A percentile compares a stretch with the other conserved stretches of the same genome.
Evolutionary conservation across 73 alveolate genomes (phyloP).

Genomic region (Halteria grandinella): DNA sequence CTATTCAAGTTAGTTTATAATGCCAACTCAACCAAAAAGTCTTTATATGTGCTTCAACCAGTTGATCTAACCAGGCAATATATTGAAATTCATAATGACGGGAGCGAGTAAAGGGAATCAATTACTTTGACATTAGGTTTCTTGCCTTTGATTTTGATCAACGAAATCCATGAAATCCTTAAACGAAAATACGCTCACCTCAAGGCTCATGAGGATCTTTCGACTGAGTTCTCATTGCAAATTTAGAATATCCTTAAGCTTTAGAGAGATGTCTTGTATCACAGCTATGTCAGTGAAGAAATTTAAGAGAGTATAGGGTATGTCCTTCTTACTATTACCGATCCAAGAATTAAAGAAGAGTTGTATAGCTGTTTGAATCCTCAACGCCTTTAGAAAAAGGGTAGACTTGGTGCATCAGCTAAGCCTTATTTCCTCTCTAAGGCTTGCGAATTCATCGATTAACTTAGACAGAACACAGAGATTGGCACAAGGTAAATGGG

Average conservation of each 20-base stretch:
- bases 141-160: not conserved
- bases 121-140: not conserved
- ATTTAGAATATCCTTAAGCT: not conserved
- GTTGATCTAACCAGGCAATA: not conserved
- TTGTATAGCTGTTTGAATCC: not conserved
- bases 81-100: not conserved
- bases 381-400: no score
- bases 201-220: not conserved
- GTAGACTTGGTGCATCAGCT: no score
- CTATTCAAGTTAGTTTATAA: no score
- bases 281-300: not conserved
- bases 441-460: no score
- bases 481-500: no score
- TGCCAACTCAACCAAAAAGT: no score
- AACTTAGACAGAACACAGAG: no score
- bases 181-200: not conserved
- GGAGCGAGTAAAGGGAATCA: not conserved
- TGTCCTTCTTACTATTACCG: not conserved
- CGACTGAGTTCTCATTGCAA: no score
- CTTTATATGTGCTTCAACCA: not conserved
- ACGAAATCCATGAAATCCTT: not conserved
- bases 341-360: conserved; percentile 7
- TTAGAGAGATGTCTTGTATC: not conserved
- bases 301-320: not conserved
- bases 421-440: no score